Percentiles rank a stretch among this genome's conserved stretches.
Evolutionary conservation across 208 protist species (phyloP).

Genomic region (Crithidia expoeki): DNA sequence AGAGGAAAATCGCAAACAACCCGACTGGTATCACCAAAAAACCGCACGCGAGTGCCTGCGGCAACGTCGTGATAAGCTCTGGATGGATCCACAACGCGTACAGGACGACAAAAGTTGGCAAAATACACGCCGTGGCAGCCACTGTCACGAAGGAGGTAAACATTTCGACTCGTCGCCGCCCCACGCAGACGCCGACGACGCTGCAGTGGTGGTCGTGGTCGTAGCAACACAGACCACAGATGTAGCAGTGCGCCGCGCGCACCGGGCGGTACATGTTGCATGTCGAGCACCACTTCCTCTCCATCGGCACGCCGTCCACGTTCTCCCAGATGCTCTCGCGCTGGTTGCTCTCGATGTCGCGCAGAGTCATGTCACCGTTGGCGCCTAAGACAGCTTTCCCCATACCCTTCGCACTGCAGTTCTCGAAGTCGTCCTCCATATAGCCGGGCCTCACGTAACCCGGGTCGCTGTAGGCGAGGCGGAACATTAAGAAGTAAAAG

Average conservation of each 20-base stretch:
- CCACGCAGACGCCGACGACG: conserved; percentile 86
- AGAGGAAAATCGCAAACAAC: conserved; percentile 29
- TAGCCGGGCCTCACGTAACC: conserved; percentile 83
- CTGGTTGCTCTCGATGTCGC: conserved; percentile 70
- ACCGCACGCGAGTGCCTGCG: conserved; percentile 15
- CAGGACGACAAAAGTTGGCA: conserved; percentile 39
- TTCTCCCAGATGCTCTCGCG: conserved; percentile 75
- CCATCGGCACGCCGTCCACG: conserved; percentile 73
- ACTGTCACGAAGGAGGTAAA: conserved; percentile 71
- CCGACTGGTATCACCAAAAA: conserved; percentile 20
- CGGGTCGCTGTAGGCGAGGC: conserved; percentile 74
- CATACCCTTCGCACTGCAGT: neutral
- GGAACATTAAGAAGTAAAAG: conserved; percentile 53
- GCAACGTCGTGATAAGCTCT: conserved; percentile 25
- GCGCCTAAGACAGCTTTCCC: conserved; percentile 3
- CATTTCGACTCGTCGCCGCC: conserved; percentile 58
- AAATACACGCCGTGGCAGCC: conserved; percentile 22
- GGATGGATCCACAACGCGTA: conserved; percentile 34
- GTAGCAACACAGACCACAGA: conserved; percentile 84
- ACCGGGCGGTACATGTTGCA: conserved; percentile 85
- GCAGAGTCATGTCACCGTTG: conserved; percentile 50
- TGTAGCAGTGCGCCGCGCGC: conserved; percentile 90
- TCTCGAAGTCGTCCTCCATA: conserved; percentile 28
- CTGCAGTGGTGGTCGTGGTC: conserved; percentile 92
- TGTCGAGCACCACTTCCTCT: conserved; percentile 91